Conservation (phyloP, 2,329 filamentous ascomycete genomes). For the Aspergillus terreus region DNA sequence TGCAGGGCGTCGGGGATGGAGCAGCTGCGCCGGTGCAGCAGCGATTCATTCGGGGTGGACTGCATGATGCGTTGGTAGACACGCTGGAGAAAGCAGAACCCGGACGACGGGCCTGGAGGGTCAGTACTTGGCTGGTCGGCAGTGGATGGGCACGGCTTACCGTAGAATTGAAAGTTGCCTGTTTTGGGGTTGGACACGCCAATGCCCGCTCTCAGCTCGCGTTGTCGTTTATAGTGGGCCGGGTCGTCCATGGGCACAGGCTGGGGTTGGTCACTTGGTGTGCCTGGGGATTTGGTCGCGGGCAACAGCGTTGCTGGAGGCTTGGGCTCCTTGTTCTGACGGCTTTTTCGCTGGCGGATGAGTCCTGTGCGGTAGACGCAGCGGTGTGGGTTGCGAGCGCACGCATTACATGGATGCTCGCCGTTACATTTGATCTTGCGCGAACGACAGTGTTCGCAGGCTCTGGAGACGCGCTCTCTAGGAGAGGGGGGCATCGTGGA, state of each 20-base stretch:
- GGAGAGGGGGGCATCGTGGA: constrained; percentile 3
- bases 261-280: neutral
- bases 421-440: constrained; percentile 15
- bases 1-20: constrained; percentile 9
- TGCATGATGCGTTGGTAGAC: constrained; percentile 13
- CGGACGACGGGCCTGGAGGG: constrained; percentile 12
- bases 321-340: constrained; percentile 4
- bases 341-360: constrained; percentile 9
- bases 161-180: constrained; percentile 15
- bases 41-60: constrained; percentile 2
- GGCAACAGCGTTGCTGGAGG: constrained; percentile 7
- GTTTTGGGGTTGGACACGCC: constrained; percentile 11
- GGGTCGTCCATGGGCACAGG: constrained; percentile 7
- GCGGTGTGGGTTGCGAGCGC: constrained; percentile 4
- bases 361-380: constrained; percentile 10
- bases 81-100: constrained; percentile 13
- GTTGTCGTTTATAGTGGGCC: constrained; percentile 11
- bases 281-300: constrained; percentile 1
- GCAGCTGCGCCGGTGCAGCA: constrained; percentile 6
- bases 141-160: neutral
- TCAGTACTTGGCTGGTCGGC: neutral
- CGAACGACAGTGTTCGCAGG: constrained; percentile 12
- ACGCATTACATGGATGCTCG: constrained; percentile 9
- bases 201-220: constrained; percentile 13
- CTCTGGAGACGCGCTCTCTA: constrained; percentile 9